Evolutionary conservation across 129 eudicot genomes (phyloP).

Genomic region (Mikania micrantha): DNA sequence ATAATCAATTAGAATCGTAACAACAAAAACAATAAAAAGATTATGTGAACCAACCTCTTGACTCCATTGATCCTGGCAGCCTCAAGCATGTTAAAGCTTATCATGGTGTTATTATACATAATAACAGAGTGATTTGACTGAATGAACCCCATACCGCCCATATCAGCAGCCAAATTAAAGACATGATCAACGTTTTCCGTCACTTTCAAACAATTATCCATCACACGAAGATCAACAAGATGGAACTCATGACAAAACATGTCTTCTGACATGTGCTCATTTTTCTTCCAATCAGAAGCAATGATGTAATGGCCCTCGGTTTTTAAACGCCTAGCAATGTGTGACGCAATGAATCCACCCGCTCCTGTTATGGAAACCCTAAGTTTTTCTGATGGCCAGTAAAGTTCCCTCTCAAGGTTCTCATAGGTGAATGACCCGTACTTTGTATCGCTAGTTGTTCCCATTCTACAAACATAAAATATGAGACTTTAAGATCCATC

Average conservation of each 20-base stretch:
- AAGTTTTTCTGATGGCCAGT: slow-evolving; percentile 97
- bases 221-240: slow-evolving; percentile 94
- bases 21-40: slow-evolving; percentile 1
- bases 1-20: background rate
- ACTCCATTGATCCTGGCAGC: slow-evolving; percentile 84
- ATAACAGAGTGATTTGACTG: slow-evolving; percentile 98
- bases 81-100: slow-evolving; percentile 98
- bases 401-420: slow-evolving; percentile 87
- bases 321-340: slow-evolving; percentile 94
- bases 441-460: slow-evolving; percentile 43
- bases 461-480: slow-evolving; percentile 53
- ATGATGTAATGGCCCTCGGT: slow-evolving; percentile 96
- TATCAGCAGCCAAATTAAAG: slow-evolving; percentile 96
- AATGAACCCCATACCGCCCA: slow-evolving; percentile 99
- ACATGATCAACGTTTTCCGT: slow-evolving; percentile 90
- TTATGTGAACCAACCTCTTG: slow-evolving; percentile 51
- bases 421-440: slow-evolving; percentile 89
- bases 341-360: slow-evolving; percentile 98
- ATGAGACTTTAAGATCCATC: background rate
- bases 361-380: slow-evolving; percentile 91
- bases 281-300: slow-evolving; percentile 99
- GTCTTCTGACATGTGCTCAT: slow-evolving; percentile 98
- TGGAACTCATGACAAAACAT: slow-evolving; percentile 98
- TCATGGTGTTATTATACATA: slow-evolving; percentile 96
- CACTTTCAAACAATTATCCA: slow-evolving; percentile 96